These are phyloP conservation scores for Candida incommunis DNA, from an alignment of 805 yeast species.

Conservation along the genomic window DNA sequence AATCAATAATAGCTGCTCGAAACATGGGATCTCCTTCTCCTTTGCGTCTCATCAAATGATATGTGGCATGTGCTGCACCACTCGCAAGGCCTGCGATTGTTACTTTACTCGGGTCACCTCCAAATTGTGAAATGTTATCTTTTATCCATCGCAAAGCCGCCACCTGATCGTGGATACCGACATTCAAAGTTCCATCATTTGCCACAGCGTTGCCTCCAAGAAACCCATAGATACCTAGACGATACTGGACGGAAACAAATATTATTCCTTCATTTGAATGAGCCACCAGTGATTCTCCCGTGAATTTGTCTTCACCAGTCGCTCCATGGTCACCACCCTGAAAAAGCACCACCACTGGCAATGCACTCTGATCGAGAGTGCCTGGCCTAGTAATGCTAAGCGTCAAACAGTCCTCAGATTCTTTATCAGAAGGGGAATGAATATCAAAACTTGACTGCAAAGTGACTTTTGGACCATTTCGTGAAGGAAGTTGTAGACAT, in stretches of 20 bases:
- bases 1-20: background rate
- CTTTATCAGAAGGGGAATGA: no score
- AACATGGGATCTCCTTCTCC: background rate
- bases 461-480: no score
- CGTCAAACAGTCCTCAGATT: background rate
- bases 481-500: no score
- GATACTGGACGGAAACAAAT: background rate
- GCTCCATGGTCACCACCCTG: background rate
- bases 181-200: conserved; percentile 20
- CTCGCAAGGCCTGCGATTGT: conserved; percentile 26
- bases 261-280: background rate
- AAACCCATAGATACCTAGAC: background rate
- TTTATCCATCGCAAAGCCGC: conserved; percentile 31
- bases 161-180: conserved; percentile 33
- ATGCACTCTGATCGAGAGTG: background rate
- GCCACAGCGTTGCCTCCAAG: background rate
- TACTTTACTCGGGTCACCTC: conserved; percentile 30
- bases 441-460: no score
- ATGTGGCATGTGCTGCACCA: background rate
- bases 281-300: background rate
- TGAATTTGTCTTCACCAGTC: background rate
- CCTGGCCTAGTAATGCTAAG: background rate
- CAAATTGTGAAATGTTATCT: conserved; percentile 28
- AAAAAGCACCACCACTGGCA: background rate
- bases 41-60: background rate